Evolutionary conservation across 2,329 filamentous ascomycete genomes (phyloP), one percentile per base, ranked within the genome.

Genomic region (Xylaria sp.): DNA sequence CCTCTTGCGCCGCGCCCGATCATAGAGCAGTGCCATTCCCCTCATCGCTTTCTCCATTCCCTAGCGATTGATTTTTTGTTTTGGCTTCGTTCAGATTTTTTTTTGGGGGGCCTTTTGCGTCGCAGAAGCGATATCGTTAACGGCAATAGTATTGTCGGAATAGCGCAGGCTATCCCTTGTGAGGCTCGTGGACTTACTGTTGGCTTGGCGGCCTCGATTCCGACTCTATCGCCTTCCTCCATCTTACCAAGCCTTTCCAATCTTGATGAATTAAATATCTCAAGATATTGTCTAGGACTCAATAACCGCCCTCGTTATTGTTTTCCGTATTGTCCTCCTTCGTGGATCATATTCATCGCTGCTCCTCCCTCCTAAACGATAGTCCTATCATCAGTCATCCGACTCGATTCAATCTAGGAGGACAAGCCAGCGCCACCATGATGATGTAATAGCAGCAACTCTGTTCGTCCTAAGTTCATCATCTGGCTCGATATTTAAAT

Each of bases 371-470:
- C 38, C 59, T 53, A 33, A 64, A 33, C 58, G 40, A 65, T 57
- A 58, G 36, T 49, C 53, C 38, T 56, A 11, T 63, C 26, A 53
- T 56, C 63, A 7, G 42, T 13, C 40, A 33, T 26, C 17, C 60
- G 26, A 59, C 56, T 20, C 15, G 11, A 46, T 59, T 33, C 38
- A 31, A n/a, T 33, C 10, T n/a, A n/a, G 58, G 53, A 67, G 17
- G 1, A 7, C 36, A 11, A 38, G 31, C 44, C 36, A 48, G 38
- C 36, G 40, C 53, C 49, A 51, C 59, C 31, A 64, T 60, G 40
- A 63, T 65, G 53, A 65, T 63, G 58, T 56, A 63, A 65, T 68
- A 33, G 31, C 26, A 64, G 31, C 15, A 33, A 53, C 28, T 23
- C n/a, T 6, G 9, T 54, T 44, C 26, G 11, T 33, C 28, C 46